Base-by-base conservation (phyloP, 768 basidiomycete species). In the button mushroom (Agaricus bisporus) region DNA sequence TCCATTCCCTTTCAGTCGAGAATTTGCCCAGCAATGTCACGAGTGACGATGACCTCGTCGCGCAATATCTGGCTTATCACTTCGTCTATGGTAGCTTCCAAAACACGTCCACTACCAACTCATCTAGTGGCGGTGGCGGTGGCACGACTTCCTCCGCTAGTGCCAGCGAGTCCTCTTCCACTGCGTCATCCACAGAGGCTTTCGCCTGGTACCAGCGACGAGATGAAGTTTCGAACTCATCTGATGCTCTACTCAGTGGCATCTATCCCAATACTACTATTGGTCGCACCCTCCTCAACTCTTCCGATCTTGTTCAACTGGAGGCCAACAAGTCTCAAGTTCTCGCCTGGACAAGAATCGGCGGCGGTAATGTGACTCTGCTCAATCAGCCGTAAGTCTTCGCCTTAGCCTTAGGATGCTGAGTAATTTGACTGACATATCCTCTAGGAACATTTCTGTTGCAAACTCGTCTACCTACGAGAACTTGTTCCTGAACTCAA, bases 291-390 rank as follows among this genome's bases (percentile, higher is more conserved):
- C 68, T 83, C n/a, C 72, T 88, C 41, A 77, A 76, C 41, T 73
- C 77, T 37, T 60, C 75, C 0, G 54, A 68, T 0, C 63, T 76
- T 26, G 79, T 84, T 7, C 64, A 61, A 18, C 76, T 88, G 0
- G 84, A 85, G 59, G 86, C 78, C 5, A 75, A 76, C 58, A 71
- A 75, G 59, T 69, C 68, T 0, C 85, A 86, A 58, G 85, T 82
- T 20, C 62, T 85, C 10, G 75, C 59, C 1, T 68, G 67, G 67
- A 63, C 64, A 22, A 54, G 64, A 20, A 54, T 45, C 29, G 28
- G 56, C 5, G 50, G 61, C 18, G 61, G 59, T 0, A 72, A 74
- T 26, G 61, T 68, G 25, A 68, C 71, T 0, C 65, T 78, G 11
- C 63, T 81, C 20, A 83, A 85, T 56, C 76, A 81, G 61, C 58